phyloP scores from a whole-genome alignment of 495 filamentous ascomycete species.

The Aspergillus nanangensis region DNA sequence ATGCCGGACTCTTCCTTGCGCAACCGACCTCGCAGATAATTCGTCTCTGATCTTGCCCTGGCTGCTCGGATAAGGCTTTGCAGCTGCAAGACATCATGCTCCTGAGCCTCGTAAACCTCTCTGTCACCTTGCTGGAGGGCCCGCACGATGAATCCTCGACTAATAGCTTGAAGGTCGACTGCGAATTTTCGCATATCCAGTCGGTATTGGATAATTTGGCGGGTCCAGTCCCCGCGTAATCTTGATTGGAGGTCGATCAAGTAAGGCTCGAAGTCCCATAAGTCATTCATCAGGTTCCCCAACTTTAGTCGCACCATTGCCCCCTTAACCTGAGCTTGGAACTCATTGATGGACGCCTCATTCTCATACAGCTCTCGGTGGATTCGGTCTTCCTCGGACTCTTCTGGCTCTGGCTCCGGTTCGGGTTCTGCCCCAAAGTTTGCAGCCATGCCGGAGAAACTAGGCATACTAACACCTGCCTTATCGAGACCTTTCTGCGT shows the following conservation, averaged over 20 bases:
- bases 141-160: slow-evolving; percentile 75
- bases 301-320: slow-evolving; percentile 72
- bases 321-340: slow-evolving; percentile 86
- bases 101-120: slow-evolving; percentile 64
- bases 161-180: slow-evolving; percentile 68
- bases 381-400: slow-evolving; percentile 86
- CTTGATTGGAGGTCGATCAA: slow-evolving; percentile 78
- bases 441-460: slow-evolving; percentile 94
- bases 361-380: slow-evolving; percentile 77
- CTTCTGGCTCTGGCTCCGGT: slow-evolving; percentile 64
- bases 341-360: slow-evolving; percentile 63
- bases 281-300: slow-evolving; percentile 74
- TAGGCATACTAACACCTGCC: slow-evolving; percentile 91
- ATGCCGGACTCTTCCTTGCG: slow-evolving; percentile 53
- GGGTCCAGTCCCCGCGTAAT: slow-evolving; percentile 72
- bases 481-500: slow-evolving; percentile 96
- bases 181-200: slow-evolving; percentile 77
- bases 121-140: slow-evolving; percentile 56
- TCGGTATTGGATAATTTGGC: slow-evolving; percentile 74
- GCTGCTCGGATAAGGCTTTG: slow-evolving; percentile 79
- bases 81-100: slow-evolving; percentile 68
- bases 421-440: slow-evolving; percentile 84
- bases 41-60: slow-evolving; percentile 66
- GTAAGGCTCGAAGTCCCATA: slow-evolving; percentile 85
- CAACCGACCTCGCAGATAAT: slow-evolving; percentile 58